Evolutionary conservation across 495 filamentous ascomycete genomes (phyloP).

Genomic region (Hypoxylon trugodes): DNA sequence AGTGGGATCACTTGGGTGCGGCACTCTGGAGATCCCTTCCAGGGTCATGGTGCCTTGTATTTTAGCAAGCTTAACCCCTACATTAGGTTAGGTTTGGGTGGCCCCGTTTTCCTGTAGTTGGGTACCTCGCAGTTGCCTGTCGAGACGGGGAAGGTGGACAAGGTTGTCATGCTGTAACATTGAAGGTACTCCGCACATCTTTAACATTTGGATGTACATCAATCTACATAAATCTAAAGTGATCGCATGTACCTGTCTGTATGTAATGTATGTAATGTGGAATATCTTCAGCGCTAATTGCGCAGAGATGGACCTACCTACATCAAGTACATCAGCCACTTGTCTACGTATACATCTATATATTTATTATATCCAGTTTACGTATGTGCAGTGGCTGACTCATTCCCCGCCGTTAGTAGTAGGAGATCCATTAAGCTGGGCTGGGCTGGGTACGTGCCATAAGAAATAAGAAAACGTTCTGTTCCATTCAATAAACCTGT

Average conservation of each 20-base stretch:
- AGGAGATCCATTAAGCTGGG: no score
- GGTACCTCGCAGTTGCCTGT: slow-evolving; percentile 17
- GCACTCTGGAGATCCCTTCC: slow-evolving; percentile 32
- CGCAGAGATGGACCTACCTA: not conserved
- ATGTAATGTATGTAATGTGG: slow-evolving; percentile 6
- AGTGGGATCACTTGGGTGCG: slow-evolving; percentile 20
- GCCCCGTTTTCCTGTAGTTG: not conserved
- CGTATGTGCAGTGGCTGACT: not conserved
- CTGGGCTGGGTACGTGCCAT: no score
- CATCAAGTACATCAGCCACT: slow-evolving; percentile 19
- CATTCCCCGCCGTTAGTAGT: slow-evolving; percentile 7
- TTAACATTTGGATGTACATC: slow-evolving; percentile 34
- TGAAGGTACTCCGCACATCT: slow-evolving; percentile 32
- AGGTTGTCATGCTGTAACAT: no score
- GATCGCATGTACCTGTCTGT: not conserved
- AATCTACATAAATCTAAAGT: not conserved
- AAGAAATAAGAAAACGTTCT: not conserved
- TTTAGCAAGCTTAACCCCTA: not conserved
- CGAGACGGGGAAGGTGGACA: slow-evolving; percentile 28
- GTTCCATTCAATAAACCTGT: not conserved
- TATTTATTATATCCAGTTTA: no score
- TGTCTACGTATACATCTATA: not conserved
- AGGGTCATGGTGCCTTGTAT: slow-evolving; percentile 8
- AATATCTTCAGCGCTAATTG: slow-evolving; percentile 32
- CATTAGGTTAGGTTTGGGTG: not conserved